These are phyloP conservation scores for Solanum piurae DNA, from an alignment of 257 asterid species.

Conservation along the genomic window DNA sequence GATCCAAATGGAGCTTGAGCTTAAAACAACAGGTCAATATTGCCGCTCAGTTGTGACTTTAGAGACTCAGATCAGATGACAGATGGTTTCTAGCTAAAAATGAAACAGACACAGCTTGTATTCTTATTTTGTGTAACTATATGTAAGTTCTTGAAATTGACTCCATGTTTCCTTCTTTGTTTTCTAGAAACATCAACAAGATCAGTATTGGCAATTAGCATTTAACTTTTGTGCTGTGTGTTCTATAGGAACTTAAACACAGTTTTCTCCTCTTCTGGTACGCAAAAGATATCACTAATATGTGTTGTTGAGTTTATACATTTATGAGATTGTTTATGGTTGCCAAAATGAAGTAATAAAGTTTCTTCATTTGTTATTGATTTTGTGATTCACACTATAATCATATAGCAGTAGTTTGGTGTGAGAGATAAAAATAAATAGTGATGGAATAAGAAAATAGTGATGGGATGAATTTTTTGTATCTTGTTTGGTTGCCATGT, in stretches of 20 bases:
- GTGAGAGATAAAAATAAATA: no score
- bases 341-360: background rate
- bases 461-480: no score
- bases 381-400: background rate
- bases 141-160: background rate
- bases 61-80: background rate
- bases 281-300: background rate
- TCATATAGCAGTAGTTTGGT: no score
- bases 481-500: no score
- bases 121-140: background rate
- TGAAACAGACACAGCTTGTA: background rate
- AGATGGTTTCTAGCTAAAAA: background rate
- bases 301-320: background rate
- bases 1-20: background rate
- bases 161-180: background rate
- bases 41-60: background rate
- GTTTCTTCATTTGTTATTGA: background rate
- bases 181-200: background rate
- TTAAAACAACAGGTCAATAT: background rate
- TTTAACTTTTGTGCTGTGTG: background rate
- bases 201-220: background rate
- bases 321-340: background rate
- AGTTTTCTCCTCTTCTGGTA: background rate
- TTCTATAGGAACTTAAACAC: background rate
- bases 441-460: no score